These are phyloP conservation scores for Aspergillus saccharolyticus DNA, from an alignment of 495 filamentous ascomycete genomes.

Conservation along the genomic window DNA sequence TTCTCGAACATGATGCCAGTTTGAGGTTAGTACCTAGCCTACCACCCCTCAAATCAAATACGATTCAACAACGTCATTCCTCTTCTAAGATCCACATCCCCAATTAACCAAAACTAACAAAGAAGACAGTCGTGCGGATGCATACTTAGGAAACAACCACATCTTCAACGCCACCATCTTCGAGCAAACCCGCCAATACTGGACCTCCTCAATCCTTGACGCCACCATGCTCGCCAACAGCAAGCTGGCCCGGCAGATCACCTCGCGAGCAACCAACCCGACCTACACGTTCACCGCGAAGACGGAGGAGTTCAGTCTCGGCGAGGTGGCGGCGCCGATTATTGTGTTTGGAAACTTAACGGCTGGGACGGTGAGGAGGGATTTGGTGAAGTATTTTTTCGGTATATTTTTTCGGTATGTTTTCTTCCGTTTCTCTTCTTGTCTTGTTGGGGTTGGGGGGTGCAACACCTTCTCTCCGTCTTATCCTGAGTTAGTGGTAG, in stretches of 20 bases:
- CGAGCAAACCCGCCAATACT: constrained; percentile 39
- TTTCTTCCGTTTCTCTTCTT: too few relatives aligned
- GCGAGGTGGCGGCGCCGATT: constrained; percentile 44
- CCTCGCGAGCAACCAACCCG: constrained; percentile 43
- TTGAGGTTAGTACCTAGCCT: constrained; percentile 32
- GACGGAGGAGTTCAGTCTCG: constrained; percentile 37
- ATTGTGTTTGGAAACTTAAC: constrained; percentile 38
- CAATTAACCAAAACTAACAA: too few relatives aligned
- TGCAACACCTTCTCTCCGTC: too few relatives aligned
- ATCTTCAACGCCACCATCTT: constrained; percentile 45
- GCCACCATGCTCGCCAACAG: constrained; percentile 39
- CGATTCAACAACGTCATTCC: too few relatives aligned
- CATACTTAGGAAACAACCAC: constrained; percentile 37
- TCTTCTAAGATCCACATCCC: constrained; percentile 7
- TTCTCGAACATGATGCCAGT: constrained; percentile 50
- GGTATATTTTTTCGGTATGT: too few relatives aligned
- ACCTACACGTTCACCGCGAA: constrained; percentile 28
- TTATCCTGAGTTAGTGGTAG: too few relatives aligned
- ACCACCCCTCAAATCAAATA: too few relatives aligned
- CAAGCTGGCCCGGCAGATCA: constrained; percentile 37
- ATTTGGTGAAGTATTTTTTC: constrained; percentile 43
- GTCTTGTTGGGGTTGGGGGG: too few relatives aligned
- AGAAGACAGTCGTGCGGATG: constrained; percentile 35
- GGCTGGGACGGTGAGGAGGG: constrained; percentile 29
- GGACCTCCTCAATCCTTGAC: constrained; percentile 33